Base-by-base conservation (phyloP, 2,329 filamentous ascomycete genomes). In the Canariomyces notabilis region DNA sequence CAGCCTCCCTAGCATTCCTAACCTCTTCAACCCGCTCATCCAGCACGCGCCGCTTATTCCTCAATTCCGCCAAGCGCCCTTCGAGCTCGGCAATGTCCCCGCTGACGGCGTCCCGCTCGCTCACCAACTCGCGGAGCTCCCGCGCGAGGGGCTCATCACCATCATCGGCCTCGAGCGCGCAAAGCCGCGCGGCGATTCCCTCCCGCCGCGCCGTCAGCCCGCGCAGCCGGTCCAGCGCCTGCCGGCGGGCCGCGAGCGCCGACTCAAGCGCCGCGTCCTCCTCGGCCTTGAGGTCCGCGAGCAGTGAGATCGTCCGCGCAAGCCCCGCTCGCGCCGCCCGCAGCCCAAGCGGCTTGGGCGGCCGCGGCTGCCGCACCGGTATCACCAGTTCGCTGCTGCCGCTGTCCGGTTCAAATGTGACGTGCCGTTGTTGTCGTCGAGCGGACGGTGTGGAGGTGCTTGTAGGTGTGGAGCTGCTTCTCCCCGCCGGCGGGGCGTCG, bases 261-360 rank as follows among this genome's bases (percentile, higher is more conserved):
- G 70, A 66, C 3, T 76, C 72, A 1, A 89, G 66, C 19, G 80
- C 69, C 0, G 73, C 70, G n/a, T 81, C 70, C 64, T 89, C 84
- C 47, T 89, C 83, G 3, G 70, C 69, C 60, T 88, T 88, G 20
- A 90, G 67, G 7, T 75, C 73, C 0, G 78, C 79, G 5, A 90
- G 67, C 43, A 81, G 77, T 3, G 73, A 68, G 62, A 90, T 85
- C 39, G 78, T 75, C 40, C 72, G 74, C 14, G 77, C 73, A 6
- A 91, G 74, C 0, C 81, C 83, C 21, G 74, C 72, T n/a, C 87
- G 74, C 1, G 84, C 83, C 15, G 75, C 74, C 21, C 73, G 72
- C 12, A 89, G 69, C 0, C 81, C 76, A 7, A 78, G 61, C 29
- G 73, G 77, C 45, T 72, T 73, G 35, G 66, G 26, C 9, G 26